Base-by-base conservation (phyloP, 2,329 filamentous ascomycete genomes). In the Phaeophleospora eucalypticola region DNA sequence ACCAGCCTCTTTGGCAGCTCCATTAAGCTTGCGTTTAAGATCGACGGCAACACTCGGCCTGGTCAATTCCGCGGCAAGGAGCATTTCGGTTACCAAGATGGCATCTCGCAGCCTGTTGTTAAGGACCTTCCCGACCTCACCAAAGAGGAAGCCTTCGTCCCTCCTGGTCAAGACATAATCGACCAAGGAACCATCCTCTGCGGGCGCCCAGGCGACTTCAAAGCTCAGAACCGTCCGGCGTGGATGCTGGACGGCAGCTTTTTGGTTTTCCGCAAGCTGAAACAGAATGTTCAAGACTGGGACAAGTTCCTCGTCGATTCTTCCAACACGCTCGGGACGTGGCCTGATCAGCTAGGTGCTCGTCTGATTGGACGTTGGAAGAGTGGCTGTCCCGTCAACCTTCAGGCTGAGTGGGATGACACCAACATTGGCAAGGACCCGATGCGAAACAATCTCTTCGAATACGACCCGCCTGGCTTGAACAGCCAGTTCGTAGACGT, bases 191-290 rank as follows among this genome's bases (percentile, higher is more conserved):
- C 69, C 8, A 66, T 71, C 21, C 57, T 74, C 35, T 56, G 65
- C 20, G 68, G 65, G 17, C 63, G 67, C 21, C 59, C 66, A 1
- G 68, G 68, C 9, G 69, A 72, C 38, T 4, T n/a, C 1, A 49
- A 53, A 9, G 44, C 49, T 1, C 39, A 45, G 14, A 24, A 29
- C 9, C 57, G 47, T 10, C 60, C 69, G 36, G 46, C 55, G 1
- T 75, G 71, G 71, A 68, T 71, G 20, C 55, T 65, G 2, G 71
- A 75, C 40, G 71, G 72, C 3, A 73, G 69, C 51, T 72, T 72
- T 46, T 60, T 74, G 8, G 68, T 63, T 21, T 70, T 75, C 54
- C 69, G 71, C 10, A 68, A 73, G 37, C 62, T 74, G 2, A 60
- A 67, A 42, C 71, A 75, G 49, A 64, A 70, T 3, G 71, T 74